A percentile compares a stretch with the other conserved stretches of the same genome.
Conservation (phyloP, 805 yeast species). For the Saturnispora saitoi region DNA sequence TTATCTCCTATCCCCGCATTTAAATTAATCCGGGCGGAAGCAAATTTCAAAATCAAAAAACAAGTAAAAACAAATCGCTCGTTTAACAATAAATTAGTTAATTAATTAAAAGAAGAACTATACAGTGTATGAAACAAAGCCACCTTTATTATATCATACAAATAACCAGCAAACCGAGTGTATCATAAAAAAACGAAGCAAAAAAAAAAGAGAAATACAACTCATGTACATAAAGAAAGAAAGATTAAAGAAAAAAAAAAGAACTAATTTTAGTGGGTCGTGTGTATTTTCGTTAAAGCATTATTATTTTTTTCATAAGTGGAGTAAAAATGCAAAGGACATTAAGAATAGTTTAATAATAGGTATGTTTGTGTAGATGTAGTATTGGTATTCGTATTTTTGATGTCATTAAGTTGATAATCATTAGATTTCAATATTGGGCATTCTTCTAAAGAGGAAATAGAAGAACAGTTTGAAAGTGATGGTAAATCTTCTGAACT, state of each 20-base stretch:
- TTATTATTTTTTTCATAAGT: not conserved
- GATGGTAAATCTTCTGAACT: conserved; percentile 2
- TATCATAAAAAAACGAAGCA: no score
- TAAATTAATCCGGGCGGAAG: no score
- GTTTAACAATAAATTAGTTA: not conserved
- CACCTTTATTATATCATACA: not conserved
- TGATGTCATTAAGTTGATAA: not conserved
- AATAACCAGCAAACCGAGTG: no score
- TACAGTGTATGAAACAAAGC: not conserved
- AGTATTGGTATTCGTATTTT: not conserved
- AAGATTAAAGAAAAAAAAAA: not conserved
- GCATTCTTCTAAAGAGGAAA: conserved; percentile 5
- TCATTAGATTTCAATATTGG: not conserved
- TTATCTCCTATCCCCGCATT: no score
- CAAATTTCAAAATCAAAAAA: not conserved
- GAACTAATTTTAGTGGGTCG: not conserved
- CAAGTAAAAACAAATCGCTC: not conserved
- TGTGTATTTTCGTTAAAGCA: not conserved
- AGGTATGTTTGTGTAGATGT: not conserved
- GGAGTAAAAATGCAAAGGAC: not conserved
- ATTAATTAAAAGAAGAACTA: not conserved
- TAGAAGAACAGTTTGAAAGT: conserved; percentile 4
- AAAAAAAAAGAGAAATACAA: not conserved
- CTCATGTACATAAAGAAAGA: not conserved
- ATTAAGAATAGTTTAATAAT: not conserved